Percentiles rank a stretch among this genome's conserved stretches.
Evolutionary conservation across 2,329 filamentous ascomycete species (phyloP).

Genomic region (Pseudogymnoascus sp.): DNA sequence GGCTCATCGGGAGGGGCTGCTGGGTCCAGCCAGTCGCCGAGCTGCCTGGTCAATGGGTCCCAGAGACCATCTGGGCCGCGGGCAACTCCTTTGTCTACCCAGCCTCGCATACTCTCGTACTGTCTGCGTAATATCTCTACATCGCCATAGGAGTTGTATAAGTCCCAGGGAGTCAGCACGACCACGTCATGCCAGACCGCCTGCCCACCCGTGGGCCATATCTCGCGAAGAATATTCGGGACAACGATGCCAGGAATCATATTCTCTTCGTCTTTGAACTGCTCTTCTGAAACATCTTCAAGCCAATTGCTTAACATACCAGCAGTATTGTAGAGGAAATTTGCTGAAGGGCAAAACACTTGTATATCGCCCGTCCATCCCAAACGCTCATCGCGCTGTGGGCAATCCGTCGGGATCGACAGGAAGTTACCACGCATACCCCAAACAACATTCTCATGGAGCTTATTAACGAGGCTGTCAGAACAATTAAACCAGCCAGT

Average conservation of each 20-base stretch:
- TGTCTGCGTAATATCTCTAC: constrained; percentile 31
- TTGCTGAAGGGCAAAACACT: constrained; percentile 38
- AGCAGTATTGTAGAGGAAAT: constrained; percentile 36
- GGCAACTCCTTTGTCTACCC: constrained; percentile 33
- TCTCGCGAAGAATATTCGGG: constrained; percentile 17
- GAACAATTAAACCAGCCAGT: constrained; percentile 36
- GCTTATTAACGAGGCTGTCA: constrained; percentile 32
- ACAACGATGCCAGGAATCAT: constrained; percentile 17
- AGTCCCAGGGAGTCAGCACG: constrained; percentile 35
- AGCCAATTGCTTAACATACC: constrained; percentile 36
- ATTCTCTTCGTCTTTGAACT: not conserved
- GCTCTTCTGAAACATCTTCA: constrained; percentile 27
- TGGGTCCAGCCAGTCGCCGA: constrained; percentile 44
- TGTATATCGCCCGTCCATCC: constrained; percentile 44
- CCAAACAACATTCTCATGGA: constrained; percentile 41
- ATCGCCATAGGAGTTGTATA: constrained; percentile 36
- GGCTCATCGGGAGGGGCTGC: constrained; percentile 36
- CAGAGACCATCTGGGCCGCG: constrained; percentile 34
- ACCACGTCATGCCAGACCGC: constrained; percentile 39
- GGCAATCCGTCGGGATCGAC: constrained; percentile 40
- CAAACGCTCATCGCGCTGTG: constrained; percentile 41
- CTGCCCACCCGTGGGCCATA: constrained; percentile 17
- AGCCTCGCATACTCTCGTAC: constrained; percentile 34
- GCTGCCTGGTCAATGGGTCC: constrained; percentile 33
- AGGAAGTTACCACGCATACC: constrained; percentile 42